Evolutionary conservation across 2,329 filamentous ascomycete genomes (phyloP).

Genomic region (Aspergillus carbonarius): DNA sequence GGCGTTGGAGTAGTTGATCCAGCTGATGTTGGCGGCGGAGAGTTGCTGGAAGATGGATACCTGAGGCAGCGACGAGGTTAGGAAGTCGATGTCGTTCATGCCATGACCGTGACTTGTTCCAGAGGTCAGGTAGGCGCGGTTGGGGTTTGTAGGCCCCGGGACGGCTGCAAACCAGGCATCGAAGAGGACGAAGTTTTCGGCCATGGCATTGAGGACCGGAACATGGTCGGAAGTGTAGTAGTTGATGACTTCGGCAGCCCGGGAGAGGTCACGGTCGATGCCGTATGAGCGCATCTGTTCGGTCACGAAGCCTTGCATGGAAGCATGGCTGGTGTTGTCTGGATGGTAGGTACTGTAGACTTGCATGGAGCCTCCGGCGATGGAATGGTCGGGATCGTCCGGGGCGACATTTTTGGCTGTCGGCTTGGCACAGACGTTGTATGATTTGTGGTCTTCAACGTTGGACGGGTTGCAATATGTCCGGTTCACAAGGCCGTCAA

Average conservation of each 20-base stretch:
- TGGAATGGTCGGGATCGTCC: constrained; percentile 47
- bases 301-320: constrained; percentile 45
- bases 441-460: constrained; percentile 22
- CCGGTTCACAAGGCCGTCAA: constrained; percentile 34
- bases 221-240: constrained; percentile 46
- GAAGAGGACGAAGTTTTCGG: constrained; percentile 47
- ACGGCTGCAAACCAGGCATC: constrained; percentile 46
- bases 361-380: constrained; percentile 45
- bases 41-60: constrained; percentile 44
- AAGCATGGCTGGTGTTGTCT: constrained; percentile 21
- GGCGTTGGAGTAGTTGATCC: constrained; percentile 51
- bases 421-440: constrained; percentile 39
- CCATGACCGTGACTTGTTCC: constrained; percentile 44
- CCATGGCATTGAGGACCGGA: constrained; percentile 42
- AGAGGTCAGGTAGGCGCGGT: constrained; percentile 39
- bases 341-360: constrained; percentile 43
- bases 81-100: constrained; percentile 36
- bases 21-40: constrained; percentile 41
- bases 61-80: constrained; percentile 36
- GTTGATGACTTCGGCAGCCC: constrained; percentile 45
- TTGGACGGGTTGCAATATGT: constrained; percentile 44
- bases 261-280: constrained; percentile 32
- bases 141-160: constrained; percentile 42
- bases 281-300: constrained; percentile 42
- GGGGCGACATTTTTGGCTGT: constrained; percentile 40